These are phyloP conservation scores for Citrus maxima DNA, from an alignment of 345 rosid genomes.

Conservation along the genomic window DNA sequence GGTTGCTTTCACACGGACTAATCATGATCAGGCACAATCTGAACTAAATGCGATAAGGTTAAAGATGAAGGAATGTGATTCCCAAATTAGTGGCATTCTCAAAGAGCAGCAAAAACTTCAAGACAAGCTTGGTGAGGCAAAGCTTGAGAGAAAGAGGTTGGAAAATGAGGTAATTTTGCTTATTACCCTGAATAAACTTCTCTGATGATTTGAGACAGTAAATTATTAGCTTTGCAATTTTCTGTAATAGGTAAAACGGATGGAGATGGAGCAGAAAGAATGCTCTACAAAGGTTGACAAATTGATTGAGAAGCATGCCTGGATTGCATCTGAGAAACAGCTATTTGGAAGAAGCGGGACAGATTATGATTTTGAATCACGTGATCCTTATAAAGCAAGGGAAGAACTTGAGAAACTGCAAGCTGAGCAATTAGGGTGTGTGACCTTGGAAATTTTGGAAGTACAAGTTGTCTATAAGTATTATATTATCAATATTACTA, in stretches of 20 bases:
- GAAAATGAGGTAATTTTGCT: slow-evolving; percentile 82
- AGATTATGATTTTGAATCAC: slow-evolving; percentile 82
- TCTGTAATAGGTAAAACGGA: slow-evolving; percentile 55
- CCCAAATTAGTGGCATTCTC: slow-evolving; percentile 66
- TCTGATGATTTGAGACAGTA: slow-evolving; percentile 3
- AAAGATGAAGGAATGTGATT: slow-evolving; percentile 92
- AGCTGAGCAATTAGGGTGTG: slow-evolving; percentile 83
- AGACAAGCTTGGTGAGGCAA: slow-evolving; percentile 63
- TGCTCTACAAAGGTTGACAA: slow-evolving; percentile 79
- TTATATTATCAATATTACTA: background rate
- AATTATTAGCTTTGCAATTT: background rate
- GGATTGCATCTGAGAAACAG: slow-evolving; percentile 92
- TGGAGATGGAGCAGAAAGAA: slow-evolving; percentile 90
- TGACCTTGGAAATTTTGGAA: slow-evolving; percentile 6
- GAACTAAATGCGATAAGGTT: slow-evolving; percentile 63
- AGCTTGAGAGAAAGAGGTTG: slow-evolving; percentile 85
- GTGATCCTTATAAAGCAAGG: slow-evolving; percentile 71
- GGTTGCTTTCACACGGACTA: slow-evolving; percentile 55
- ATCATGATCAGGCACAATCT: slow-evolving; percentile 58
- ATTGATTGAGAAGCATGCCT: slow-evolving; percentile 88
- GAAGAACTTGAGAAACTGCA: slow-evolving; percentile 83
- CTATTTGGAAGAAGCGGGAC: slow-evolving; percentile 94
- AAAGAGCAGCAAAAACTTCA: slow-evolving; percentile 73
- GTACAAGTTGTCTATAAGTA: background rate
- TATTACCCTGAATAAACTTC: background rate